Base-by-base conservation (phyloP, 2,329 filamentous ascomycete species). In the Ceratocystis variospora region DNA sequence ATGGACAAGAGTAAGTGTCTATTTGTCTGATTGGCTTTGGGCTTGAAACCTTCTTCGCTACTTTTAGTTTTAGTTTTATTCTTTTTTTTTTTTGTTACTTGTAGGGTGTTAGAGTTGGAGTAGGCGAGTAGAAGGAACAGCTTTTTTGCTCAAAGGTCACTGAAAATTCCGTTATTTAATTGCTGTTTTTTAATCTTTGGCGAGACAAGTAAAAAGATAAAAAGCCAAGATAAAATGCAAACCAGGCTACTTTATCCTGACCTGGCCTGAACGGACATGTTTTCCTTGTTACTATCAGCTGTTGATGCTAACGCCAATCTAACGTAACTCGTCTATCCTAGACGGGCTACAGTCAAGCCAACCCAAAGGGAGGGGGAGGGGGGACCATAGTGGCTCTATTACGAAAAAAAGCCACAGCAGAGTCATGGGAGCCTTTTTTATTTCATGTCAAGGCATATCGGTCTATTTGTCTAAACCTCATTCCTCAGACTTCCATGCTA, bases 281-380 rank as follows among this genome's bases (percentile, higher is more conserved):
- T 59, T 37, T 12, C 28, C 28, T 59, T 59, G 53, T 31, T 59
- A 15, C 33, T 59, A 25, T 59, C 53, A 59, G 53, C 53, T 59
- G 17, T 25, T n/a, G 22, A 59, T 59, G 53, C 53, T 59, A 59
- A 59, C 53, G 28, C 53, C 53, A 33, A 19, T 59, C 53, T 37
- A 59, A 17, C 28, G 15, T 59, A 8, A 12, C 53, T 22, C 50
- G 5, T 12, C 50, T 3, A 5, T 59, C n/a, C 25, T 33, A 59
- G 12, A 33, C 53, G 10, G 25, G 25, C 12, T 12, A 22, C 50
- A 31, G 53, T 31, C 53, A 33, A n/a, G 25, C 53, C 28, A 59
- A 10, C 28, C 4, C 17, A 37, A 12, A 28, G 19, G 28, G 46
- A 5, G n/a, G 6, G 10, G 7, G 6, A 4, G 7, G 33, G 22